Conservation (phyloP, 768 basidiomycete species). For the Lactarius sanguifluus region DNA sequence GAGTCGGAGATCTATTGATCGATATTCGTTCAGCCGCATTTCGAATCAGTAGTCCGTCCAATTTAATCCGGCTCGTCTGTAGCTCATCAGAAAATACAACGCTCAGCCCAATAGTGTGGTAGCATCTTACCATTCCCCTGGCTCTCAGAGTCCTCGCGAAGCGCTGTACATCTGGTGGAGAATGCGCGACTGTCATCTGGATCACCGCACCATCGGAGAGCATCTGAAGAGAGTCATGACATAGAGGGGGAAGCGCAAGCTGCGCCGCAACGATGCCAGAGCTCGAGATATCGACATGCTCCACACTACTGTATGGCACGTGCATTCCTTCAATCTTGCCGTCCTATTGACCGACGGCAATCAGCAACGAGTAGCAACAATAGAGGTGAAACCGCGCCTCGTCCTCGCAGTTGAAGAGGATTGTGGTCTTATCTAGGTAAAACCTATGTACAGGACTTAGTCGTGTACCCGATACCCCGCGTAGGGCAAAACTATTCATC, state of each 20-base stretch:
- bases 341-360: constrained; percentile 13
- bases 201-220: background rate
- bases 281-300: constrained; percentile 13
- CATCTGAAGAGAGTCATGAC: constrained; percentile 17
- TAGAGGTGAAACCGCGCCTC: constrained; percentile 16
- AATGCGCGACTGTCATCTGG: constrained; percentile 11
- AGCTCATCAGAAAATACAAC: background rate
- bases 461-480: background rate
- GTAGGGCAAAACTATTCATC: constrained; percentile 17
- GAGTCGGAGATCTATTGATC: constrained; percentile 20
- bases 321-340: constrained; percentile 26
- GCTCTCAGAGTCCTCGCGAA: constrained; percentile 17
- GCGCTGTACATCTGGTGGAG: constrained; percentile 10
- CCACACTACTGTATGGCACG: constrained; percentile 16
- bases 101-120: background rate
- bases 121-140: constrained; percentile 16
- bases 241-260: constrained; percentile 14
- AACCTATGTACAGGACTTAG: constrained; percentile 20
- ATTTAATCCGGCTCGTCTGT: constrained; percentile 16
- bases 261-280: constrained; percentile 16
- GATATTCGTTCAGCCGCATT: constrained; percentile 21
- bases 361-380: background rate
- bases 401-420: constrained; percentile 27
- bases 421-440: constrained; percentile 24
- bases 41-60: constrained; percentile 17